Conservation (phyloP, 257 asterid species). For the Penstemon newberryi region DNA sequence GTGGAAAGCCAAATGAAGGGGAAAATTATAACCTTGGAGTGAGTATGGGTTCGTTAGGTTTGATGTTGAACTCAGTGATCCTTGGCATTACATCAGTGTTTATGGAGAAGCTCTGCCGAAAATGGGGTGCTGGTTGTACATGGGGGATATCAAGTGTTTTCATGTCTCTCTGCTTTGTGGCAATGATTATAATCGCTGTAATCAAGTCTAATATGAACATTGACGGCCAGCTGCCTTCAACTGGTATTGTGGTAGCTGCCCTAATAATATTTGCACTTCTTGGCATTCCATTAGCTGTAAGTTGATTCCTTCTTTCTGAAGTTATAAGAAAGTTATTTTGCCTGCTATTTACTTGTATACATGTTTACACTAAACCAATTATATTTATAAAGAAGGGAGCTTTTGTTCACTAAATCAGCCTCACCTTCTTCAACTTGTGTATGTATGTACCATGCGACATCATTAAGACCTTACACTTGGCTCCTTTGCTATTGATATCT, state of each 20-base stretch:
- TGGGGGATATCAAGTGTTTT: constrained; percentile 85
- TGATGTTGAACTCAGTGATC: constrained; percentile 80
- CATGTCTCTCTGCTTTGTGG: constrained; percentile 67
- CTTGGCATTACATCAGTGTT: constrained; percentile 85
- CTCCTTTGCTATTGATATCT: constrained; percentile 2
- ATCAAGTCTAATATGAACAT: constrained; percentile 45
- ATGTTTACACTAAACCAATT: not conserved
- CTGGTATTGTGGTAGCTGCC: constrained; percentile 69
- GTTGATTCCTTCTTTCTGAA: constrained; percentile 35
- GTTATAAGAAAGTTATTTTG: not conserved
- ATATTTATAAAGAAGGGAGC: constrained; percentile 3
- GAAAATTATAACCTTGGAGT: constrained; percentile 61
- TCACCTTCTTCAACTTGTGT: not conserved
- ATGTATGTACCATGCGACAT: not conserved
- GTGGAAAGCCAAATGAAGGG: constrained; percentile 84
- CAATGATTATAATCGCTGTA: constrained; percentile 63
- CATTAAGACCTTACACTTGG: not conserved
- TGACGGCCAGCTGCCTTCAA: constrained; percentile 49
- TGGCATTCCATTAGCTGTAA: constrained; percentile 86
- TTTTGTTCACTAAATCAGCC: not conserved
- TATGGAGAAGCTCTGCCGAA: constrained; percentile 86
- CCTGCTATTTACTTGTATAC: not conserved
- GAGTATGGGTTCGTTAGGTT: constrained; percentile 80
- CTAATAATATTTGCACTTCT: constrained; percentile 66
- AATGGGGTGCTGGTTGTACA: constrained; percentile 82